Evolutionary conservation across 2,329 filamentous ascomycete species (phyloP).

Genomic region (Trichoderma aggressivum): DNA sequence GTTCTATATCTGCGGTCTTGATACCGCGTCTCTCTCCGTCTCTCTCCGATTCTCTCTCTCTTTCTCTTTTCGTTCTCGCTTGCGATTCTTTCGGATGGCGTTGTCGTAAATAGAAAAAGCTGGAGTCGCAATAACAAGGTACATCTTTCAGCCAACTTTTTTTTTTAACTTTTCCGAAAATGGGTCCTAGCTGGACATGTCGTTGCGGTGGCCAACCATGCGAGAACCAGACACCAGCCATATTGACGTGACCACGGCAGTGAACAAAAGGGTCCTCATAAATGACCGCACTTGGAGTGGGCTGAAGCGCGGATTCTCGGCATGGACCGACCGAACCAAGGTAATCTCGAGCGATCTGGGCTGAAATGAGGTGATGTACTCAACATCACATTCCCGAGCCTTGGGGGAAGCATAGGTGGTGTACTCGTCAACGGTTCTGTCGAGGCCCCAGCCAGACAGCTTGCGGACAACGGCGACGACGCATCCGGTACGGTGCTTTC

Average conservation of each 20-base stretch:
- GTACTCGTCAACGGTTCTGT: slow-evolving; percentile 70
- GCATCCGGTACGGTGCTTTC: slow-evolving; percentile 89
- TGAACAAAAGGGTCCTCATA: slow-evolving; percentile 42
- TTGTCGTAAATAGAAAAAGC: not conserved
- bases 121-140: not conserved
- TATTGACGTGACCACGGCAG: slow-evolving; percentile 40
- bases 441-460: slow-evolving; percentile 62
- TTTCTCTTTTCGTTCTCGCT: not conserved
- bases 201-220: slow-evolving; percentile 25
- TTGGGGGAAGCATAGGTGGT: slow-evolving; percentile 60
- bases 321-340: not conserved
- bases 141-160: not conserved
- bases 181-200: slow-evolving; percentile 18
- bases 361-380: slow-evolving; percentile 54
- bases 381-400: slow-evolving; percentile 56
- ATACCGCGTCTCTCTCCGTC: not conserved
- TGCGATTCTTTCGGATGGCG: not conserved
- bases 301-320: slow-evolving; percentile 19
- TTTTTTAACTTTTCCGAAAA: not conserved
- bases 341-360: slow-evolving; percentile 33
- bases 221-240: slow-evolving; percentile 41
- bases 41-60: not conserved
- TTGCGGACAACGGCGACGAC: slow-evolving; percentile 79
- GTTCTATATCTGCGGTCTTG: not conserved
- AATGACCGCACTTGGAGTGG: slow-evolving; percentile 37